Evolutionary conservation across 1,284 basidiomycete species (phyloP).

Genomic region (Peniophora sp.): DNA sequence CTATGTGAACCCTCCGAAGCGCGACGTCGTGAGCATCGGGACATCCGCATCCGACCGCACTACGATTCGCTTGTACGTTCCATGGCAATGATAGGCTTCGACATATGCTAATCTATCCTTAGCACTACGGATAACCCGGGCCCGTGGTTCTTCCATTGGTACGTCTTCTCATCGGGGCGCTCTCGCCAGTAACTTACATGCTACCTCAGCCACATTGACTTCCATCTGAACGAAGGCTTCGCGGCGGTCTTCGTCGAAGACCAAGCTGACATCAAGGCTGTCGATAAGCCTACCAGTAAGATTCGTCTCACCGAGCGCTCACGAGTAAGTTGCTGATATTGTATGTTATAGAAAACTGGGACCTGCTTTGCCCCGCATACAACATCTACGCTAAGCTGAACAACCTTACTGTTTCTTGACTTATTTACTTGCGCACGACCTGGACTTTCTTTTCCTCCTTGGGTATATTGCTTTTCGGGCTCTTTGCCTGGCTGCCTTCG

Average conservation of each 20-base stretch:
- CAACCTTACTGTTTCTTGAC: too few species aligned
- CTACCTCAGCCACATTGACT: constrained; percentile 17
- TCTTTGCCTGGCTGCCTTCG: too few species aligned
- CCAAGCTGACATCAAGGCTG: constrained; percentile 11
- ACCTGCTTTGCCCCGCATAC: too few species aligned
- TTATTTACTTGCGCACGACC: too few species aligned
- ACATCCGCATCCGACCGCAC: constrained; percentile 18
- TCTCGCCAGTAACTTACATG: neutral
- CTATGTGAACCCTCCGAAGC: constrained; percentile 21
- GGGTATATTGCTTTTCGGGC: too few species aligned
- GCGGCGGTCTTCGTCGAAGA: constrained; percentile 34
- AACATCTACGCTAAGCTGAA: too few species aligned
- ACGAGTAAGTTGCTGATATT: too few species aligned
- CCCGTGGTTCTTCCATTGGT: constrained; percentile 40
- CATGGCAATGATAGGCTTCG: too few species aligned
- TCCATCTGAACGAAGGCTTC: constrained; percentile 32
- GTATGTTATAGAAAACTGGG: too few species aligned
- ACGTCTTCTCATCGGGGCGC: constrained; percentile 20
- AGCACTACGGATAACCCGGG: constrained; percentile 35
- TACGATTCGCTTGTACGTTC: constrained; percentile 19
- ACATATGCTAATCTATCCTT: too few species aligned
- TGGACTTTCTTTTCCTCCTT: too few species aligned
- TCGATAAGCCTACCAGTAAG: constrained; percentile 9
- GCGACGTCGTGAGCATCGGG: constrained; percentile 24
- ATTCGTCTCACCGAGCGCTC: neutral